Evolutionary conservation across 495 filamentous ascomycete genomes (phyloP), one percentile per base, ranked within the genome.

Genomic region (Penicillium tannophilum): DNA sequence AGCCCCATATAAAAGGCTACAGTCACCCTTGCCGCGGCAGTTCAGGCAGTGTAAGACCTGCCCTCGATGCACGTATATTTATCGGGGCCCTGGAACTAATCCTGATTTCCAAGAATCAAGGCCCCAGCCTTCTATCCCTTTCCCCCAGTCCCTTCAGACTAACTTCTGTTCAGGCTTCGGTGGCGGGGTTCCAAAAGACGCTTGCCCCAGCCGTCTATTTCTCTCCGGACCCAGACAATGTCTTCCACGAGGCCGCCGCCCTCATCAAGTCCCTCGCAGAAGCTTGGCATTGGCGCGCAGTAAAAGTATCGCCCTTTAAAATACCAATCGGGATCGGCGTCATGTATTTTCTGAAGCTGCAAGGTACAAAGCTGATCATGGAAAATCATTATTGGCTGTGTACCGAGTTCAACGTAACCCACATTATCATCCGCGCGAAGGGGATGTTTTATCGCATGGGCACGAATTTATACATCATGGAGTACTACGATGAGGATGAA

Each of bases 221-320:
- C 20, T 23, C 1, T 23, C 20, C 20, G 20, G 20, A 23, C 20
- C 69, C 69, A 1, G 59, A 70, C 9, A 60, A 28, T 3, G 33
- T 67, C 19, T 68, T n/a, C 56, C 61, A 5, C 50, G 35, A 68
- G 52, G 52, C 66, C 3, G 61, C 63, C 65, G 82, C 84, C 1
- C 75, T 88, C 8, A 67, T 87, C 31, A 84, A 88, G 59, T 84
- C 86, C 0, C 72, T 88, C 0, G 76, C 83, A 4, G 84, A 87
- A 5, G 84, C 76, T 26, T 87, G 85, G 84, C 85, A 88, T 26
- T 87, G 85, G 84, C 85, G 87, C 65, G 83, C 83, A 12, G 78
- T 87, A 17, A 77, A 75, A 5, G 66, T 76, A 35, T 78, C 78
- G 12, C 76, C 75, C 0, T 77, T 83, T 58, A 76, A 83, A 55